Evolutionary conservation across 164 flowering plant genomes (phyloP).

Genomic region (Annona squamosa): DNA sequence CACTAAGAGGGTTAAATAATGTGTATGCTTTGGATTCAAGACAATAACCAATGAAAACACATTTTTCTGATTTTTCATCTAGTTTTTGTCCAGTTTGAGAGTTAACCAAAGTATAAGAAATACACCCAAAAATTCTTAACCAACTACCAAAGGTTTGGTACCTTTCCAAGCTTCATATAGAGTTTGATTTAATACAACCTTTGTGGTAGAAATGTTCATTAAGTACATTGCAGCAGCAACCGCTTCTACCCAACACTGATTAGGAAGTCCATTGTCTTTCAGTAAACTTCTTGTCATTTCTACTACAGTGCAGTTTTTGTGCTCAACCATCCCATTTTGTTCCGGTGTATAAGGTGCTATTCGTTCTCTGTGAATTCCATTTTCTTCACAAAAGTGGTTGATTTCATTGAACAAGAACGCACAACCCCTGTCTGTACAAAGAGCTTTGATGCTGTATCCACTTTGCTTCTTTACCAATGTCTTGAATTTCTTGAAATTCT

Average conservation of each 20-base stretch:
- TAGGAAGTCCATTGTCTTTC: not conserved
- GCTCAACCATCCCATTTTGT: not conserved
- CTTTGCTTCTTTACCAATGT: not conserved
- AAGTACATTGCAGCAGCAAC: not conserved
- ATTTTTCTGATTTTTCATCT: slow-evolving; percentile 1
- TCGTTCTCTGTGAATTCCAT: not conserved
- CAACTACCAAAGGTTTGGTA: not conserved
- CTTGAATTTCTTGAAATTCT: not conserved
- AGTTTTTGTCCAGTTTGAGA: not conserved
- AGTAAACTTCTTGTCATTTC: not conserved
- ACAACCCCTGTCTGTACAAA: not conserved
- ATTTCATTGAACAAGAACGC: not conserved
- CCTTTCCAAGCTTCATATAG: not conserved
- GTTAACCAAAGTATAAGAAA: not conserved
- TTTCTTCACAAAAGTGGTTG: not conserved
- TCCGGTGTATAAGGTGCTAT: not conserved
- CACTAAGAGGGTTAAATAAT: not conserved
- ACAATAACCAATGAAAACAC: slow-evolving; percentile 1
- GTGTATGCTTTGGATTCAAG: not conserved
- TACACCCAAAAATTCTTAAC: not conserved
- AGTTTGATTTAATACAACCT: not conserved
- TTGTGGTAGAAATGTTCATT: not conserved
- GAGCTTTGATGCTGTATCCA: not conserved
- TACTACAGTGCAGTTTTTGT: not conserved
- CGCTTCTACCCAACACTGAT: not conserved